Percentiles rank a stretch among this genome's conserved stretches.
Evolutionary conservation across 129 eudicot species (phyloP).

Genomic region (Smallanthus sonchifolius): DNA sequence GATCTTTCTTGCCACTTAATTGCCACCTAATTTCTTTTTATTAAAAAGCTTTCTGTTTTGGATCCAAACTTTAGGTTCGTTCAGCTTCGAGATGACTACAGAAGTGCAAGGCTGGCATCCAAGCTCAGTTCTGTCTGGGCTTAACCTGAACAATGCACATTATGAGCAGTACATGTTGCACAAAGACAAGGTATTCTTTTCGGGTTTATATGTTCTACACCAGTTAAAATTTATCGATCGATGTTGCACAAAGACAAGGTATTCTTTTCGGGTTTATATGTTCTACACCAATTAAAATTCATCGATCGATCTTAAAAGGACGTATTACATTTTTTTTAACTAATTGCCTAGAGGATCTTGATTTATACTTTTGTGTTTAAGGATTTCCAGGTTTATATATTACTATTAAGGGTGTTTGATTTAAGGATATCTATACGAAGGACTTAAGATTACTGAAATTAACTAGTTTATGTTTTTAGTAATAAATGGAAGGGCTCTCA

Average conservation of each 20-base stretch:
- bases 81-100: constrained; percentile 81
- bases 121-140: constrained; percentile 65
- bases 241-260: background rate
- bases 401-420: too few relatives aligned
- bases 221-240: too few relatives aligned
- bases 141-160: constrained; percentile 23
- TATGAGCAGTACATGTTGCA: background rate
- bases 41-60: background rate
- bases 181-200: background rate
- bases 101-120: constrained; percentile 77
- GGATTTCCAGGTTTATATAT: too few relatives aligned
- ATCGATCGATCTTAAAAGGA: background rate
- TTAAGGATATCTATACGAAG: too few relatives aligned
- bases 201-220: background rate
- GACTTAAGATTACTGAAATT: too few relatives aligned
- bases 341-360: background rate
- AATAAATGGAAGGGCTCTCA: too few relatives aligned
- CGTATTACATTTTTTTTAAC: background rate
- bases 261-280: background rate
- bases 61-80: constrained; percentile 49
- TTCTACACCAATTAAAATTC: background rate
- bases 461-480: too few relatives aligned
- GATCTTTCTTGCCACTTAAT: background rate
- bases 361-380: background rate
- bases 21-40: constrained; percentile 5